phyloP scores from a whole-genome alignment of 106 monocot genomes.

The Acanthochlamys bracteata region DNA sequence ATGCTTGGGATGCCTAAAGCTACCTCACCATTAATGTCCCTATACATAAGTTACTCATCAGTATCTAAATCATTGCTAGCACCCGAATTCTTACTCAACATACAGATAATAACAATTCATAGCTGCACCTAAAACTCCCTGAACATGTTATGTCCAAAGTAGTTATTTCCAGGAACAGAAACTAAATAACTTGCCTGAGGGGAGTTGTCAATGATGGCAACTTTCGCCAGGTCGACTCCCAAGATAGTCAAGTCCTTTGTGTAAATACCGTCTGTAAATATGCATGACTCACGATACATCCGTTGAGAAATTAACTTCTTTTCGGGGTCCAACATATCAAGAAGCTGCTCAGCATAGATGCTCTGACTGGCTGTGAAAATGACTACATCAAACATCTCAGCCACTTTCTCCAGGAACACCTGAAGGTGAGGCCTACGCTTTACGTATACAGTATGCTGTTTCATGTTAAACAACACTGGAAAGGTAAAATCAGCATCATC shows the following conservation, averaged over 20 bases:
- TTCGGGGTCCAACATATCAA: constrained; percentile 77
- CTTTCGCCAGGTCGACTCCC: constrained; percentile 70
- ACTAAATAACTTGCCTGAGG: constrained; percentile 50
- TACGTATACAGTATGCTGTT: constrained; percentile 79
- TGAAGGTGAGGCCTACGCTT: constrained; percentile 68
- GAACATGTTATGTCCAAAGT: not conserved
- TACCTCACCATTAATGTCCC: no score
- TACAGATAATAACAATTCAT: not conserved
- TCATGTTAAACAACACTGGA: constrained; percentile 67
- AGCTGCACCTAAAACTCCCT: not conserved
- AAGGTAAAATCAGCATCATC: constrained; percentile 78
- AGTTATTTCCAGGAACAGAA: not conserved
- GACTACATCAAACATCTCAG: constrained; percentile 75
- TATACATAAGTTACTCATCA: no score
- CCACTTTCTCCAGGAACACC: constrained; percentile 65
- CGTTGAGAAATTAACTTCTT: constrained; percentile 54
- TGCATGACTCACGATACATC: constrained; percentile 82
- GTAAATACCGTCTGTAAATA: constrained; percentile 79
- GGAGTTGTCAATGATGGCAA: constrained; percentile 72
- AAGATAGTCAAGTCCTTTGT: constrained; percentile 74
- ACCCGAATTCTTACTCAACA: no score
- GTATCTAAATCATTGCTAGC: no score
- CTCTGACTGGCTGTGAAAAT: constrained; percentile 98
- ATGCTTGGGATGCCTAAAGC: no score
- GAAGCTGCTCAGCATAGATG: constrained; percentile 69